Evolutionary conservation across 495 filamentous ascomycete species (phyloP), one percentile per base, ranked within the genome.

Genomic region (Saxispiralis lemnorum): DNA sequence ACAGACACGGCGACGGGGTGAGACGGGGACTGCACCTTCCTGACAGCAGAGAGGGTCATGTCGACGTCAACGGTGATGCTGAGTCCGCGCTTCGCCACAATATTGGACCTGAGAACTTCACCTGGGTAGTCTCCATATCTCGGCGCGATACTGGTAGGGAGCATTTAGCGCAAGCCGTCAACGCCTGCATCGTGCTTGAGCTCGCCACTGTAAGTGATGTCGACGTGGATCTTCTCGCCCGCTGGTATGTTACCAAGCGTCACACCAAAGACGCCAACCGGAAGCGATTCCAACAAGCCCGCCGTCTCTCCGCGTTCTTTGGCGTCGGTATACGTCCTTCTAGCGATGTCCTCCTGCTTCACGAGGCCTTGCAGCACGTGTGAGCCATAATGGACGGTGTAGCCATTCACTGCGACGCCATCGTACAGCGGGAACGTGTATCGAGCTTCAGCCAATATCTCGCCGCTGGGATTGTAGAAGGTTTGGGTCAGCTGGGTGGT

Each of bases 341-440:
- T 66, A 4, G 79, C 78, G 46, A 74, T 58, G 9, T 58, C 57
- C 44, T 70, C 72, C 48, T 78, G 69, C 54, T 81, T 74, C 34
- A 82, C 75, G 9, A 74, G 48, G 9, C 79, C 73, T 1, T 54
- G 56, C 20, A 83, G 69, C 2, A 57, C 50, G 10, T 60, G 59
- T 31, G 66, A 58, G 31, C 61, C 63, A 41, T 82, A 60, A 11
- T 61, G 63, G 49, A 72, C 76, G 1, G 61, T 66, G 44, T 82
- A 83, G 19, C 61, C 63, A 11, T 76, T 73, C 4, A 83, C 72
- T 15, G 72, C 74, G 2, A 78, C 70, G 16, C 75, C 75, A 51
- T 78, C 72, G 51, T 75, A 79, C 2, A 82, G 63, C 0, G 79
- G 79, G 48, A 83, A 82, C 1, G 66, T 67, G 57, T 84, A 83